phyloP scores from a whole-genome alignment of 2,329 filamentous ascomycete species.

The Fusarium coicis region DNA sequence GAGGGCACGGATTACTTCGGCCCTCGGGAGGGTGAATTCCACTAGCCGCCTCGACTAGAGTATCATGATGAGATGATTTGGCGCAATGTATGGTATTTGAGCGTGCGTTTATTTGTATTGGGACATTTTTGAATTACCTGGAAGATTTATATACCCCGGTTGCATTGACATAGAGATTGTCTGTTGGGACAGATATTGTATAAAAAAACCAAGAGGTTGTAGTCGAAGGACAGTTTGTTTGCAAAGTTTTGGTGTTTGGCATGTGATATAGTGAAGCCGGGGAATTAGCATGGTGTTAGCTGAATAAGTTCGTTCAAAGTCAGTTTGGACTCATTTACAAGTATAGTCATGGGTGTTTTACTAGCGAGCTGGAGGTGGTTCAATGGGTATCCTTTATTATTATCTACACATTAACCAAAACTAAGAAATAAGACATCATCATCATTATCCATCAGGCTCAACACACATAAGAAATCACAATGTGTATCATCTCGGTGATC shows the following conservation, averaged over 20 bases:
- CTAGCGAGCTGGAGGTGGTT: neutral
- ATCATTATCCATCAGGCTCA: slow-evolving; percentile 26
- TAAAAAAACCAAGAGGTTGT: slow-evolving; percentile 18
- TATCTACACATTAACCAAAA: slow-evolving; percentile 1
- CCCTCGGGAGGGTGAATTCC: slow-evolving; percentile 53
- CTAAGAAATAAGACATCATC: slow-evolving; percentile 16
- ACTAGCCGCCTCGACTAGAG: slow-evolving; percentile 8
- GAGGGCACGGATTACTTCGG: slow-evolving; percentile 53
- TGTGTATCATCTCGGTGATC: neutral
- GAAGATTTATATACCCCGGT: slow-evolving; percentile 42
- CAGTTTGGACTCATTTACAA: neutral
- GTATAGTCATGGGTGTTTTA: neutral
- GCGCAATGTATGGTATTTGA: slow-evolving; percentile 39
- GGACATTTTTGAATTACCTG: slow-evolving; percentile 35
- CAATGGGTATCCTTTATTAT: slow-evolving; percentile 25
- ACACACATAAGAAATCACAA: neutral
- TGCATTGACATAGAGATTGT: slow-evolving; percentile 39
- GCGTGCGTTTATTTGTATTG: slow-evolving; percentile 42
- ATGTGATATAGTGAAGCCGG: neutral
- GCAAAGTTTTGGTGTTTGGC: neutral
- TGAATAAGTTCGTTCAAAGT: neutral
- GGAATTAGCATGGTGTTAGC: neutral
- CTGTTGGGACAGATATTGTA: slow-evolving; percentile 31
- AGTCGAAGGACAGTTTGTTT: slow-evolving; percentile 11
- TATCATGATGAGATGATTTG: slow-evolving; percentile 35